Evolutionary conservation across 169 alveolate genomes (phyloP).

Genomic region (Perkinsus marinus): DNA sequence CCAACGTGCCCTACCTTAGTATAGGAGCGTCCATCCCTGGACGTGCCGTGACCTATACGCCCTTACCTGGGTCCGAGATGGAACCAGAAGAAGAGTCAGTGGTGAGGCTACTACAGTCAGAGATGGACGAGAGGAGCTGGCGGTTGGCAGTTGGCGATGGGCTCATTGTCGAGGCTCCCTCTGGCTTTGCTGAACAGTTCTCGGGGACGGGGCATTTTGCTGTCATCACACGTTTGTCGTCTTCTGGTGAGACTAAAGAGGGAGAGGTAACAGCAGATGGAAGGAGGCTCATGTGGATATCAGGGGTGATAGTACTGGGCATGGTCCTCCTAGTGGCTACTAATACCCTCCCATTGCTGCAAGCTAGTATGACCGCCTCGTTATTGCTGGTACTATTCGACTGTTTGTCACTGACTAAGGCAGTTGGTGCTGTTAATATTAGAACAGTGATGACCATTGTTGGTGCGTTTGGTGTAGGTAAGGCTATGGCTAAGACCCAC

Average conservation of each 20-base stretch:
- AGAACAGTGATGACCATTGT: constrained; percentile 9
- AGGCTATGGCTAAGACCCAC: constrained; percentile 4
- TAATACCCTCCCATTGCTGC: neutral
- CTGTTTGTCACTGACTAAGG: neutral
- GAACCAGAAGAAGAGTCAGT: neutral
- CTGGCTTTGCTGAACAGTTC: neutral
- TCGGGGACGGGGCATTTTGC: neutral
- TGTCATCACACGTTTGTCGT: neutral
- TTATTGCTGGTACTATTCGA: neutral
- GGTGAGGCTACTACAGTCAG: neutral
- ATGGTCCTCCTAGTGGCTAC: neutral
- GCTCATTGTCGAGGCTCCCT: neutral
- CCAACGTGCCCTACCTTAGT: neutral
- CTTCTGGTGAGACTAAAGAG: neutral
- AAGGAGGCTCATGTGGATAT: neutral
- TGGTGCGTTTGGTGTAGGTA: constrained; percentile 9
- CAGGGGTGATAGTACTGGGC: neutral
- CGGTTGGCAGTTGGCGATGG: neutral
- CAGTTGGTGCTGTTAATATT: neutral
- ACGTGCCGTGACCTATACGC: neutral
- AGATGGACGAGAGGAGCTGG: neutral
- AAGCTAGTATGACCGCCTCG: constrained; percentile 2
- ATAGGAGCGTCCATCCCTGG: neutral
- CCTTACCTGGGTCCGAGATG: neutral
- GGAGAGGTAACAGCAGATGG: neutral